phyloP scores from a whole-genome alignment of 2,329 filamentous ascomycete species.

The Fusarium papillatum region DNA sequence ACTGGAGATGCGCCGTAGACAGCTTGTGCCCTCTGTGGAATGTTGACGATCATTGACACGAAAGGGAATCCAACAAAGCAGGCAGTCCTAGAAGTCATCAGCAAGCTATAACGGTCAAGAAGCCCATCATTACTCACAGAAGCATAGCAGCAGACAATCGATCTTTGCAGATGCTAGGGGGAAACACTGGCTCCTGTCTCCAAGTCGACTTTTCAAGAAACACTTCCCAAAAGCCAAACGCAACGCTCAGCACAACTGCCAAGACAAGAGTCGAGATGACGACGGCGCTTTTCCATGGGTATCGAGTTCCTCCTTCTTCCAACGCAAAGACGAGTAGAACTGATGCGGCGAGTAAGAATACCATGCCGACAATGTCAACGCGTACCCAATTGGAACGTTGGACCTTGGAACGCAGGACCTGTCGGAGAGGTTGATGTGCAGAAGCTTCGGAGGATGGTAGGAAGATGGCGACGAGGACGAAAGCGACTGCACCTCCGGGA shows the following conservation, averaged over 20 bases:
- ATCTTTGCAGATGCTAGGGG: not conserved
- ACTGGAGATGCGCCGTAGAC: constrained; percentile 20
- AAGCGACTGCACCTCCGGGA: not conserved
- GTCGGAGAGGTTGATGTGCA: not conserved
- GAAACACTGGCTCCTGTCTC: constrained; percentile 24
- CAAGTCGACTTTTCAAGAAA: not conserved
- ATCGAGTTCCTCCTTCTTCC: constrained; percentile 57
- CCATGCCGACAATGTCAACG: constrained; percentile 38
- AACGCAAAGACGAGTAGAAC: constrained; percentile 61
- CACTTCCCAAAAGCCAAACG: constrained; percentile 22
- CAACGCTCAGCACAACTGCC: constrained; percentile 10
- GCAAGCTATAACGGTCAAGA: not conserved
- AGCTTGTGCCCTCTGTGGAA: constrained; percentile 27
- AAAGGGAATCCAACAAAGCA: constrained; percentile 33
- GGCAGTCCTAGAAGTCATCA: not conserved
- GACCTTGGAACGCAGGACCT: not conserved
- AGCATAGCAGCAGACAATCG: constrained; percentile 1
- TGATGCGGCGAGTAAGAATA: constrained; percentile 55
- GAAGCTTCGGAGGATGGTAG: not conserved
- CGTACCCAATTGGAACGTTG: constrained; percentile 5
- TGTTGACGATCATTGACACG: constrained; percentile 28
- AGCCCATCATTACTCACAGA: not conserved
- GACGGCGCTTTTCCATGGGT: constrained; percentile 56
- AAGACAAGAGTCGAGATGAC: constrained; percentile 48
- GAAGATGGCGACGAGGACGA: not conserved